Evolutionary conservation across 495 filamentous ascomycete genomes (phyloP).

Genomic region (Hypoxylon perforatum): DNA sequence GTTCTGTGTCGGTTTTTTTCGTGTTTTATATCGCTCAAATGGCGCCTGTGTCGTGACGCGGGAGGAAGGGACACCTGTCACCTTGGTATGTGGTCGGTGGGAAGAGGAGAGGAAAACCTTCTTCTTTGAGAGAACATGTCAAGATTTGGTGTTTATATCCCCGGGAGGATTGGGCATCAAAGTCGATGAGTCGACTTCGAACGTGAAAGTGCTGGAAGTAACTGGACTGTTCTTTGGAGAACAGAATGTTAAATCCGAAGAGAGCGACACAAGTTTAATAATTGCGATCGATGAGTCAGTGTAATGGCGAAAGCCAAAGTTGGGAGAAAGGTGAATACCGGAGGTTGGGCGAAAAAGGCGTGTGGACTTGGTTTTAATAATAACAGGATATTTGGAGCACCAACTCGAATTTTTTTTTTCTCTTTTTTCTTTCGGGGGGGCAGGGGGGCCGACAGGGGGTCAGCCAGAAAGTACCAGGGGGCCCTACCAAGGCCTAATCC

Average conservation of each 20-base stretch:
- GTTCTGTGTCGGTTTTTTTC: constrained; percentile 30
- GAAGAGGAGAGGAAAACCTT: constrained; percentile 61
- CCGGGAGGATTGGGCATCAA: constrained; percentile 46
- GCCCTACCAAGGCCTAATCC: constrained; percentile 36
- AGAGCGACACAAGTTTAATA: constrained; percentile 35
- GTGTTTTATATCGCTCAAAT: constrained; percentile 27
- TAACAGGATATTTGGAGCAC: constrained; percentile 40
- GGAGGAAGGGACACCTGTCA: constrained; percentile 62
- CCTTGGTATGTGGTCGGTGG: constrained; percentile 67
- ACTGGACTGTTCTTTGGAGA: constrained; percentile 41
- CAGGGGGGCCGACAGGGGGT: constrained; percentile 23
- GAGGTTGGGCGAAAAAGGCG: constrained; percentile 43
- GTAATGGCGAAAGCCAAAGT: constrained; percentile 48
- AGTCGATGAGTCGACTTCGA: constrained; percentile 46
- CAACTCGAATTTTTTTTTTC: constrained; percentile 36
- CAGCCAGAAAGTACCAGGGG: constrained; percentile 20
- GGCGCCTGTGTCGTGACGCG: constrained; percentile 62
- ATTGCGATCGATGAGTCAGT: constrained; percentile 44
- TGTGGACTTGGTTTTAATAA: constrained; percentile 44
- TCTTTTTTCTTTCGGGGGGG: constrained; percentile 24
- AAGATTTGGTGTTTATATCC: constrained; percentile 53
- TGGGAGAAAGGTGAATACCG: constrained; percentile 30
- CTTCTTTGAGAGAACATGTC: constrained; percentile 64
- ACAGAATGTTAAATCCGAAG: constrained; percentile 40
- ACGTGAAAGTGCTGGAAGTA: constrained; percentile 42